Evolutionary conservation across 768 basidiomycete species (phyloP).

Genomic region (Suillus ampliporus): DNA sequence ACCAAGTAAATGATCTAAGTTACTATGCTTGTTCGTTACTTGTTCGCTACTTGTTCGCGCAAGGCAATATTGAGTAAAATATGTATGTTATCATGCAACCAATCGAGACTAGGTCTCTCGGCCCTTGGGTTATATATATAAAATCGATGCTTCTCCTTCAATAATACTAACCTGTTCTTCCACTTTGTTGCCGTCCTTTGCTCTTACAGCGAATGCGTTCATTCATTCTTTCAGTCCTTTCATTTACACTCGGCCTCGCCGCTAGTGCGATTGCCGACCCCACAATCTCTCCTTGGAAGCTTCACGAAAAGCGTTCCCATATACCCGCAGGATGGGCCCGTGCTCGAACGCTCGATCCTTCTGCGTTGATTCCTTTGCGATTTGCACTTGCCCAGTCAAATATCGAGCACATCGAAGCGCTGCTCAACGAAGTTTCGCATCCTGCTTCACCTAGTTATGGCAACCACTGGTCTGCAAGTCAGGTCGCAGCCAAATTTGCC

Average conservation of each 20-base stretch:
- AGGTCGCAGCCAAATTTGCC: conserved; percentile 48
- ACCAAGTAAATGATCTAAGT: no score
- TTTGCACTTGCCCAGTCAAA: conserved; percentile 52
- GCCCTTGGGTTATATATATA: no score
- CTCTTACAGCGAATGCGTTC: conserved; percentile 20
- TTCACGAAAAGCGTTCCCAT: conserved; percentile 45
- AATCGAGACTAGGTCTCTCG: no score
- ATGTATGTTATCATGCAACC: no score
- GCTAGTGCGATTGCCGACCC: conserved; percentile 12
- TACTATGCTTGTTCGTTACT: no score
- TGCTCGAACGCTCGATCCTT: conserved; percentile 35
- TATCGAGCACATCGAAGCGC: conserved; percentile 44
- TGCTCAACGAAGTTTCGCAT: conserved; percentile 49
- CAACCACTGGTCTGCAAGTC: conserved; percentile 48
- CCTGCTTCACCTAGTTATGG: conserved; percentile 52
- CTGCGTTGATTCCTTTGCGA: conserved; percentile 47
- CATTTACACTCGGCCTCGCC: conserved; percentile 10
- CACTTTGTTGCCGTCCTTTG: neutral
- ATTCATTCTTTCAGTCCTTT: conserved; percentile 13
- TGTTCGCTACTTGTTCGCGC: no score
- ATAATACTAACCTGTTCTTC: no score
- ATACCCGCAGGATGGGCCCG: conserved; percentile 46
- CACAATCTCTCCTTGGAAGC: conserved; percentile 46
- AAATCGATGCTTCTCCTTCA: no score
- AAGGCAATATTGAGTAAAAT: no score